Conservation (phyloP, 2,329 filamentous ascomycete species). For the Colletotrichum endophyticum region DNA sequence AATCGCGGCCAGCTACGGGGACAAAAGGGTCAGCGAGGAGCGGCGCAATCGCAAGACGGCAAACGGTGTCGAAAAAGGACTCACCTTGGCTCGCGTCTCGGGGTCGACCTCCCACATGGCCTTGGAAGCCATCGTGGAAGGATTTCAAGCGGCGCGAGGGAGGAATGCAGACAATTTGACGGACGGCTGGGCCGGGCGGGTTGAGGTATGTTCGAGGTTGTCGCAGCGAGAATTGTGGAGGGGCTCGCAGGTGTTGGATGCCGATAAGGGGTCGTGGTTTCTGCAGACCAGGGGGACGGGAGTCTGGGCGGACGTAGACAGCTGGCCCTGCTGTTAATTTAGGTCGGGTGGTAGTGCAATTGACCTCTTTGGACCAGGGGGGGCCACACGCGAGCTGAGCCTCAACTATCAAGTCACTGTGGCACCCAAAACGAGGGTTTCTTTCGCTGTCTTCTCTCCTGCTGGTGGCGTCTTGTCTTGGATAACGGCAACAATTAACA, state of each 20-base stretch:
- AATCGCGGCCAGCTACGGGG: slow-evolving; percentile 78
- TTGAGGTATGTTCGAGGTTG: neutral
- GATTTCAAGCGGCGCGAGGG: neutral
- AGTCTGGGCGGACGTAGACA: slow-evolving; percentile 5
- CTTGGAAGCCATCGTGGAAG: slow-evolving; percentile 65
- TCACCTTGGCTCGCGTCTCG: slow-evolving; percentile 92
- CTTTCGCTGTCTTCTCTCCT: neutral
- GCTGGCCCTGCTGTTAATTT: slow-evolving; percentile 1
- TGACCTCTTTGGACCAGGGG: neutral
- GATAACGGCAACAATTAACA: neutral
- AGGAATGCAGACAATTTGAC: neutral
- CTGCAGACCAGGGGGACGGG: neutral
- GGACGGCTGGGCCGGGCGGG: neutral
- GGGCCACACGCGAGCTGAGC: neutral
- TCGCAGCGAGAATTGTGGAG: slow-evolving; percentile 17
- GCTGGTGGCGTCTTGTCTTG: neutral
- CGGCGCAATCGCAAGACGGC: neutral
- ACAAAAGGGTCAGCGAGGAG: slow-evolving; percentile 9
- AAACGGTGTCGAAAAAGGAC: slow-evolving; percentile 17
- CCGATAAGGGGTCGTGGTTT: slow-evolving; percentile 17
- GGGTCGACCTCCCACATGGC: slow-evolving; percentile 99
- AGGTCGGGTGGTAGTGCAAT: neutral
- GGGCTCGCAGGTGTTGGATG: slow-evolving; percentile 4
- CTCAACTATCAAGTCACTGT: neutral
- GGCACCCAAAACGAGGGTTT: neutral